Base-by-base conservation (phyloP, 2,329 filamentous ascomycete species). In the Fusarium sp. region DNA sequence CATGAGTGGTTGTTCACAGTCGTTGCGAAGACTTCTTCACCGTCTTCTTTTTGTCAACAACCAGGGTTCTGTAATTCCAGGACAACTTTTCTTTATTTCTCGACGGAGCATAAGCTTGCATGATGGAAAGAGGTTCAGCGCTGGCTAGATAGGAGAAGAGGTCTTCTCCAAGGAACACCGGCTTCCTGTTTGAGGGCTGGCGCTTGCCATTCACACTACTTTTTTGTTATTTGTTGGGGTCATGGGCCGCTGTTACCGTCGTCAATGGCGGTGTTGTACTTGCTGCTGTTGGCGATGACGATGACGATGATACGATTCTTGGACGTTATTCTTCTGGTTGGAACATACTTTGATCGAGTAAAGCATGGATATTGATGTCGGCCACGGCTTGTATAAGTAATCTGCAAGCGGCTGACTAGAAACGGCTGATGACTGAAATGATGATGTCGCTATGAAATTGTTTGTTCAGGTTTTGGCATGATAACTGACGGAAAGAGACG, bases 391-490 rank as follows among this genome's bases (percentile, higher is more conserved):
- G 70, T 71, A 59, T 68, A 72, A 72, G 72, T 75, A 72, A 63
- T 67, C 62, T 63, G 62, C 67, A 67, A 72, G 72, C 66, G 68
- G 68, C 57, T 72, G 69, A 64, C 52, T 62, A 62, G 71, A 66
- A 74, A 72, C 68, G 73, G 57, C 74, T 74, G 73, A 75, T 73
- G 73, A 75, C 71, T 75, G 22, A 69, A 74, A 75, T 74, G 73
- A 75, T 73, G 68, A 75, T 75, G 72, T 66, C 63, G 68, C 65
- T 72, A 75, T 66, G 73, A 74, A 66, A 68, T 62, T 71, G 62
- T 58, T 67, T 64, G 68, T 58, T 48, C 53, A 50, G 45, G 55
- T 56, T 62, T 51, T 51, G 58, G 48, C 18, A 66, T 48, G 44
- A 58, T 58, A 54, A 52, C 39, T 46, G 44, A 42, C 34, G 53